Evolutionary conservation across 2,329 filamentous ascomycete genomes (phyloP).

Genomic region (Chrysosporium queenslandicum): DNA sequence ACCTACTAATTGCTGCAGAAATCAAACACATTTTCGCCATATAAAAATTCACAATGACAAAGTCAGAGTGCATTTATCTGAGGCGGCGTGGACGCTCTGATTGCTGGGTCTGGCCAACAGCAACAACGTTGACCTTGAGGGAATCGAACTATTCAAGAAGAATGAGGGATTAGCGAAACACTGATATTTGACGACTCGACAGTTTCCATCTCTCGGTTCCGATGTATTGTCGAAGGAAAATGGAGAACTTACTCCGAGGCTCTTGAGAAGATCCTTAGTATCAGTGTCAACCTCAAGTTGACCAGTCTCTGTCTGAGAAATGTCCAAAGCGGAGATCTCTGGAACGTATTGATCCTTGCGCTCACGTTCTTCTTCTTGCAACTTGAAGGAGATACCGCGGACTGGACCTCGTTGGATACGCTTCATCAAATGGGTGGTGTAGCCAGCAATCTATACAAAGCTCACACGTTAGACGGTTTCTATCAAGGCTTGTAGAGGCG

Average conservation of each 20-base stretch:
- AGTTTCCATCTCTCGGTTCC: neutral
- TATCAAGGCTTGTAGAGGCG: too few relatives aligned
- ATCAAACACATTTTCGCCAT: slow-evolving; percentile 7
- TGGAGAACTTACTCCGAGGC: slow-evolving; percentile 78
- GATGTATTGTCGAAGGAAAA: neutral
- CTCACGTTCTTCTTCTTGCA: slow-evolving; percentile 99
- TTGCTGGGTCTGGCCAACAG: slow-evolving; percentile 78
- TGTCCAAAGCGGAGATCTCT: slow-evolving; percentile 97
- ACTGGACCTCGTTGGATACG: slow-evolving; percentile 98
- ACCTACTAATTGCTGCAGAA: slow-evolving; percentile 2
- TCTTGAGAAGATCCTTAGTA: slow-evolving; percentile 99
- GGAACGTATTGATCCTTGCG: slow-evolving; percentile 99
- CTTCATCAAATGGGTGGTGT: slow-evolving; percentile 99
- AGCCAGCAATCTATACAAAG: slow-evolving; percentile 72
- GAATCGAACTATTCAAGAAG: slow-evolving; percentile 66
- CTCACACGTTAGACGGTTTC: neutral
- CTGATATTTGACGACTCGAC: neutral
- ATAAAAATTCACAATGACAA: slow-evolving; percentile 6
- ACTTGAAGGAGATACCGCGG: slow-evolving; percentile 99
- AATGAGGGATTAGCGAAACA: neutral
- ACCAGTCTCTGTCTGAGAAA: slow-evolving; percentile 85
- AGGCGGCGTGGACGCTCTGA: slow-evolving; percentile 73
- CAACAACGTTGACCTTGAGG: slow-evolving; percentile 91
- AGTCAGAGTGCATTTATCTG: slow-evolving; percentile 26
- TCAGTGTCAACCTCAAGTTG: slow-evolving; percentile 91